A percentile compares a stretch with the other conserved stretches of the same genome.
Evolutionary conservation across 1,284 basidiomycete species (phyloP).

Genomic region (Papiliotrema fonsecae): DNA sequence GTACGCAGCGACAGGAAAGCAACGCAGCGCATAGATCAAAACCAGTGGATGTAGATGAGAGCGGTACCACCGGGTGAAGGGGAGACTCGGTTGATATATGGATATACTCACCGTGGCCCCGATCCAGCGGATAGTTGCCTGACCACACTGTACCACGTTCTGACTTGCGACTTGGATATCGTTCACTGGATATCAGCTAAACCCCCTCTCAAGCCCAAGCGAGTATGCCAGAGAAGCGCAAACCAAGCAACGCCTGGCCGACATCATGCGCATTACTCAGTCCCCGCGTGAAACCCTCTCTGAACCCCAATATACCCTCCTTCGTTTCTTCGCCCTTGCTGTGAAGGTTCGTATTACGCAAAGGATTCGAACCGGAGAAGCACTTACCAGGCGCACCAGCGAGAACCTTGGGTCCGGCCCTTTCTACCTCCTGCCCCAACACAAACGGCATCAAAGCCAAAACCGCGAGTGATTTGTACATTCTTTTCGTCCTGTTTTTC

Average conservation of each 20-base stretch:
- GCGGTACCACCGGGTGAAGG: neutral
- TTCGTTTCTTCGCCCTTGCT: neutral
- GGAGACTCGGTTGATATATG: too few species aligned
- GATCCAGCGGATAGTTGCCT: conserved; percentile 38
- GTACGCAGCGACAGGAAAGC: neutral
- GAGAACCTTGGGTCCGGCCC: conserved; percentile 10
- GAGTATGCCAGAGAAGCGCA: neutral
- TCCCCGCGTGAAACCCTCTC: neutral
- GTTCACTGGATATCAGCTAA: conserved; percentile 18
- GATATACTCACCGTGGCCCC: conserved; percentile 31
- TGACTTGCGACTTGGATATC: conserved; percentile 33
- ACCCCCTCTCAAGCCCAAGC: neutral
- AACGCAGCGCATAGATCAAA: too few species aligned
- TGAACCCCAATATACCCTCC: neutral
- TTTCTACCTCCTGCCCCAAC: conserved; percentile 1
- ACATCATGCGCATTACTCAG: neutral
- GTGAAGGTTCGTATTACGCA: too few species aligned
- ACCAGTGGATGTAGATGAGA: too few species aligned
- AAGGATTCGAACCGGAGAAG: too few species aligned
- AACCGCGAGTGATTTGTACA: too few species aligned
- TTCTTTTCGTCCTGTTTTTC: too few species aligned
- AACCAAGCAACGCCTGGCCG: conserved; percentile 1
- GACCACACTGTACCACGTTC: conserved; percentile 37
- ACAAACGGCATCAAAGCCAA: neutral
- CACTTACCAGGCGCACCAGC: conserved; percentile 20